A percentile compares a stretch with the other conserved stretches of the same genome.
Conservation (phyloP, 495 filamentous ascomycete species). For the Aspergillus biplanus region DNA sequence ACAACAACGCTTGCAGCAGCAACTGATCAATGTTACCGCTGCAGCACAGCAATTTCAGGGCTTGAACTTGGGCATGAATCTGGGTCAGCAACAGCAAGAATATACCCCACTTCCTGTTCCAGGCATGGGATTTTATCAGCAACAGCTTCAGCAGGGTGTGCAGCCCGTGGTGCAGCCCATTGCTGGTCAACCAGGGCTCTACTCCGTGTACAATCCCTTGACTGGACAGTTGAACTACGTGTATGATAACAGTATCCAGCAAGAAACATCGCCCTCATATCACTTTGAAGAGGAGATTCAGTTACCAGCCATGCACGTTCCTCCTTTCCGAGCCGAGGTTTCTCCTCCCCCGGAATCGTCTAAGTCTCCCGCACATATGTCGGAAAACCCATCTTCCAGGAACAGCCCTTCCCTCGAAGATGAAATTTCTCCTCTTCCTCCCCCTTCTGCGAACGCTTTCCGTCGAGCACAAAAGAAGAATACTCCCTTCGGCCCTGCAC, state of each 20-base stretch:
- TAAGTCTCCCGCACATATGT: constrained; percentile 48
- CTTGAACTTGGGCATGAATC: constrained; percentile 57
- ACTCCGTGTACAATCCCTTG: constrained; percentile 78
- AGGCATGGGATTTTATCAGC: constrained; percentile 60
- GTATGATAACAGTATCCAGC: constrained; percentile 56
- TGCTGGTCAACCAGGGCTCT: constrained; percentile 72
- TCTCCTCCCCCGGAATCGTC: constrained; percentile 72
- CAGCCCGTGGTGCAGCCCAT: constrained; percentile 72
- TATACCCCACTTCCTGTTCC: constrained; percentile 41
- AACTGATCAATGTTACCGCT: constrained; percentile 58
- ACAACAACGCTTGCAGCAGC: constrained; percentile 80
- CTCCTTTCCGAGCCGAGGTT: constrained; percentile 74
- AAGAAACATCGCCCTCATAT: constrained; percentile 34
- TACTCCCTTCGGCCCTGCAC: constrained; percentile 70
- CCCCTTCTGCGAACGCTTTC: constrained; percentile 82
- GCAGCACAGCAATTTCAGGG: constrained; percentile 77
- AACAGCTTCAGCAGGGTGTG: constrained; percentile 74
- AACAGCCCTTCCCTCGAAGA: constrained; percentile 63
- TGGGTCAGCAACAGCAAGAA: constrained; percentile 48
- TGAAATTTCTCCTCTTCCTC: constrained; percentile 73
- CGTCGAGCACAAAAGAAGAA: constrained; percentile 92
- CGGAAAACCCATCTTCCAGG: constrained; percentile 62
- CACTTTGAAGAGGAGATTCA: constrained; percentile 44
- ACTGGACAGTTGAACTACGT: constrained; percentile 80
- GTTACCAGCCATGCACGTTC: constrained; percentile 52